Evolutionary conservation across 768 basidiomycete genomes (phyloP).

Genomic region (Rhodotorula toruloides): DNA sequence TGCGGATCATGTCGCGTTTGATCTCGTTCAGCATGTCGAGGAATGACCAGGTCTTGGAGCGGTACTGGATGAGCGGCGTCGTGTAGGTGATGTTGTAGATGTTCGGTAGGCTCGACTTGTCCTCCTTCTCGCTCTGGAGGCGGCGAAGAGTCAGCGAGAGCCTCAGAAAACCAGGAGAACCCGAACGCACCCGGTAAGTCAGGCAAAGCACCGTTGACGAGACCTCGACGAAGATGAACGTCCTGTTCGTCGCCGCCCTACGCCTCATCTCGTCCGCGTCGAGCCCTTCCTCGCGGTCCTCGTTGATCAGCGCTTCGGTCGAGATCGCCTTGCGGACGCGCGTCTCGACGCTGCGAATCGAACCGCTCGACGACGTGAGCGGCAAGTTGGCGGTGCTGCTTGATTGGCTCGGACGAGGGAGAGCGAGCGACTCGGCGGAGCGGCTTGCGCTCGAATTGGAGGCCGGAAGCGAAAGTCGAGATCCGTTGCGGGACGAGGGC

Average conservation of each 20-base stretch:
- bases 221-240: slow-evolving; percentile 74
- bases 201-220: slow-evolving; percentile 41
- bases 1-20: slow-evolving; percentile 41
- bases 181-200: slow-evolving; percentile 37
- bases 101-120: slow-evolving; percentile 47
- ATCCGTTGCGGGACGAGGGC: background rate
- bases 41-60: slow-evolving; percentile 53
- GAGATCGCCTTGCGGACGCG: slow-evolving; percentile 25
- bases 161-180: slow-evolving; percentile 8
- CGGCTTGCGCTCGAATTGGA: slow-evolving; percentile 36
- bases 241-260: slow-evolving; percentile 68
- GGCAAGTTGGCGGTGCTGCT: background rate
- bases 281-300: slow-evolving; percentile 38
- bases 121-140: slow-evolving; percentile 36
- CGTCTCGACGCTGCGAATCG: slow-evolving; percentile 20
- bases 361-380: slow-evolving; percentile 15
- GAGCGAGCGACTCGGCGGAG: slow-evolving; percentile 37
- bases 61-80: slow-evolving; percentile 73
- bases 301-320: slow-evolving; percentile 12
- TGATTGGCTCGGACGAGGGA: background rate
- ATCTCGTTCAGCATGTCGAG: slow-evolving; percentile 46
- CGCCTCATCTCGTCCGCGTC: slow-evolving; percentile 50
- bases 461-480: background rate
- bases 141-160: background rate
- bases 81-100: slow-evolving; percentile 75